Evolutionary conservation across 2,329 filamentous ascomycete genomes (phyloP), one percentile per base, ranked within the genome.

Genomic region (Sarocladium oryzae): DNA sequence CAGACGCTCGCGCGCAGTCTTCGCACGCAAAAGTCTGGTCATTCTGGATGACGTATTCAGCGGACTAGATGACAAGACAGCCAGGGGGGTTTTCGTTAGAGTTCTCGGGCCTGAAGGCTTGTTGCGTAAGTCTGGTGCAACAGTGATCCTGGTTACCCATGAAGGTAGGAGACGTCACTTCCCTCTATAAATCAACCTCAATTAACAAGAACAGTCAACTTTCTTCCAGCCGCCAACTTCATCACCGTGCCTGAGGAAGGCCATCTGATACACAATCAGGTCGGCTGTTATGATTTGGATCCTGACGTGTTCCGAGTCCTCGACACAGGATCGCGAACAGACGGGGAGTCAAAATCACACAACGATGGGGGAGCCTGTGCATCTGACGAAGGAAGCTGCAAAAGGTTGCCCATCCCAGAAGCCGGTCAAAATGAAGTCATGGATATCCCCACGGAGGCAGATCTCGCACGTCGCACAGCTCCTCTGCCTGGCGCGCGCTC

Each of bases 401-500:
- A 11, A 40, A 45, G 28, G 40, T 9, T 20, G 9, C 13, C 40
- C 5, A 30, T 15, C n/a, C 15, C 9, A 5, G 40, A 45, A 10
- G 8, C 11, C 11, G 4, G 21, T 20, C 10, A 28, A 5, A n/a
- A 30, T n/a, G 13, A 21, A 7, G 11, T 9, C 11, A 16, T 20
- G 13, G 23, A 45, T 30, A n/a, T 45, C 16, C 40, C 40, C 4
- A 18, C 24, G 5, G 43, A 48, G 16, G 43, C 43, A 20, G 43
- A 48, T 21, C 33, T 48, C n/a, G 24, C 49, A 10, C 58, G 59
- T 18, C 57, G 56, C 1, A 57, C 49, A 85, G 60, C 69, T 85
- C 1, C 80, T 85, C 56, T 80, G 74, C 56, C 69, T 85, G 7
- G 80, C 77, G 2, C 66, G 80, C 2, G 81, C 78, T 0, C 66